Evolutionary conservation across 345 rosid genomes (phyloP), one percentile per base, ranked within the genome.

Genomic region (Euphorbia pulcherrima): DNA sequence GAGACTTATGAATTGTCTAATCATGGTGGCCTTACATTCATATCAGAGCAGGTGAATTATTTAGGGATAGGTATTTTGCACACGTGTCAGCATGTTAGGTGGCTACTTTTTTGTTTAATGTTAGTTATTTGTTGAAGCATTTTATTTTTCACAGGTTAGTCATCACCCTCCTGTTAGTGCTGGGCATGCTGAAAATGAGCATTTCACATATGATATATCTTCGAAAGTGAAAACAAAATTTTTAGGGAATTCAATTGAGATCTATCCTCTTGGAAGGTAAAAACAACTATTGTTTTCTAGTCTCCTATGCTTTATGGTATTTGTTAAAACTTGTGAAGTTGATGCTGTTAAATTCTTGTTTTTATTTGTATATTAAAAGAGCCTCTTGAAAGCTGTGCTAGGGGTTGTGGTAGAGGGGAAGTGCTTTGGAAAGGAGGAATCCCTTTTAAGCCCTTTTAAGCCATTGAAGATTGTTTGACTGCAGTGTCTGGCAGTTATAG

Each of bases 141-240:
- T n/a, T 3, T 16, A 0, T 17, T 7, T 59, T 33, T 33, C 63
- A 59, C 81, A 90, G 98, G 96, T 92, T 29, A 80, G 93, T 72
- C 98, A 92, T 83, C 93, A 92, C 73, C 98, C 98, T 56, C 98
- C 98, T 23, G 87, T 90, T 78, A 87, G 98, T 85, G 93, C 92
- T 30, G 98, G 90, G 33, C 98, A 90, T 69, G 96, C 92, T 21
- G 97, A 90, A 82, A 90, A 86, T 67, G 92, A 92, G 29, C 96
- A 88, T 75, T 92, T 92, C 74, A 84, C 77, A 8, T 90, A 92
- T 70, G 91, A 90, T 56, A 76, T 90, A 68, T 85, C 95, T 23
- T 92, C 97, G 59, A 92, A 90, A 81, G 76, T 92, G 73, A 92
- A 90, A 82, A 92, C 98, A 40, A 90, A 90, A 77, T 86, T 90